phyloP scores from a whole-genome alignment of 2,329 filamentous ascomycete genomes.

The Ophiocordyceps sinensis region DNA sequence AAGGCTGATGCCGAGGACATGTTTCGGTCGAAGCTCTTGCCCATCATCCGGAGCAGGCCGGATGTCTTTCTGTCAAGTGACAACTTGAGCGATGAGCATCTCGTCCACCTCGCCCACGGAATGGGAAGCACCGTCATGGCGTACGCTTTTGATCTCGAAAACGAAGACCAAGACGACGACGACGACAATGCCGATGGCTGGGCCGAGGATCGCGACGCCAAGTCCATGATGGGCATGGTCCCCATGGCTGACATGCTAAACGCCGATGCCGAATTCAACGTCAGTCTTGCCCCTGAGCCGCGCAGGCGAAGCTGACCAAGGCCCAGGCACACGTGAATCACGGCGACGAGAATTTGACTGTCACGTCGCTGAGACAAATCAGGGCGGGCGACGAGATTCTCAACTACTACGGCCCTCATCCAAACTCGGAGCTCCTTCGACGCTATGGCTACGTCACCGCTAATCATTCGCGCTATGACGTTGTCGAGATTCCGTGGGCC shows the following conservation, averaged over 20 bases:
- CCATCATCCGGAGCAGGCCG: slow-evolving; percentile 30
- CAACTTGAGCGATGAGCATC: slow-evolving; percentile 25
- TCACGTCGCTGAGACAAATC: slow-evolving; percentile 57
- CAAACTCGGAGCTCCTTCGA: slow-evolving; percentile 67
- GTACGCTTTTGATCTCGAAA: slow-evolving; percentile 73
- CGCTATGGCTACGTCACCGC: slow-evolving; percentile 79
- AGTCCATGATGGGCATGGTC: slow-evolving; percentile 66
- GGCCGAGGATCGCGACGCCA: slow-evolving; percentile 46
- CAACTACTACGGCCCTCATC: slow-evolving; percentile 80
- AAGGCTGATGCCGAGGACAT: slow-evolving; percentile 54
- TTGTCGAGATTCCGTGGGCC: slow-evolving; percentile 60
- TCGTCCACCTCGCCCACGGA: slow-evolving; percentile 47
- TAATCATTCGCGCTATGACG: slow-evolving; percentile 65
- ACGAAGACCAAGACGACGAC: slow-evolving; percentile 33
- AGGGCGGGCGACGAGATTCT: slow-evolving; percentile 60
- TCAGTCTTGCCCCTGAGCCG: slow-evolving; percentile 12
- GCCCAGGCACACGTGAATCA: slow-evolving; percentile 38
- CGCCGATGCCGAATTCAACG: slow-evolving; percentile 78
- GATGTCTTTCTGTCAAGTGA: slow-evolving; percentile 25
- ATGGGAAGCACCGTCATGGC: slow-evolving; percentile 89
- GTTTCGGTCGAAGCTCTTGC: slow-evolving; percentile 43
- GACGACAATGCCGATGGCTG: slow-evolving; percentile 51
- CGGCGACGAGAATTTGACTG: slow-evolving; percentile 43
- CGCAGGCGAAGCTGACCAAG: background rate
- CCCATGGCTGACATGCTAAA: slow-evolving; percentile 85